Evolutionary conservation across 2,329 filamentous ascomycete genomes (phyloP), one percentile per base, ranked within the genome.

Genomic region (Orbilia blumenaviensis): DNA sequence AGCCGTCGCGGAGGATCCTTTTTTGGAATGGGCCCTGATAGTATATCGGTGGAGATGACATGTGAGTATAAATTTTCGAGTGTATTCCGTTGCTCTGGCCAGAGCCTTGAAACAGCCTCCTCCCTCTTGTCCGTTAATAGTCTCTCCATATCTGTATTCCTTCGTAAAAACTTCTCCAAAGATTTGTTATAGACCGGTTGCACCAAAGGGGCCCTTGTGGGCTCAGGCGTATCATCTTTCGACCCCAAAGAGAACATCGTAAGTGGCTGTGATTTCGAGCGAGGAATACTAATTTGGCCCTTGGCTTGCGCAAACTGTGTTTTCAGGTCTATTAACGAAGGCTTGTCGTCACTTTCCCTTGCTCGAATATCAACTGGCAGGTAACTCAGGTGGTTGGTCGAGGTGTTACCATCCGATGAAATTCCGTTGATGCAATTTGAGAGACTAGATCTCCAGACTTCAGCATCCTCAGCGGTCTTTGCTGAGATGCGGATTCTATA

Each of bases 71-170:
- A 56, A 46, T 75, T 75, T 42, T 75, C 71, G 18, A 75, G 58
- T 8, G 71, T 75, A 25, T 75, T 67, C 23, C 71, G 71, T 64
- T 75, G 71, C n/a, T 75, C 71, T 6, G 71, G 71, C 71, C 71
- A 75, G 27, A 75, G 63, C 12, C 71, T 64, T 1, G 71, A 75
- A 32, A 75, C 71, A n/a, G 71, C 71, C 36, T 75, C 71, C 23
- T 75, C 71, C 38, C 67, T 67, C 14, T 60, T 66, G 36, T 75
- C 71, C 5, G 71, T 52, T 29, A 68, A 32, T 12, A 60, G 9
- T 29, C 38, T 64, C 10, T 68, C 71, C 23, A 68, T 18, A 25
- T 75, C 63, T n/a, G 63, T 52, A 46, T 75, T 75, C 21, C 36
- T 62, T 38, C 46, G 64, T 23, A 68, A 64, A 46, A 68, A 60